Conservation (phyloP, 2,329 filamentous ascomycete species). For the Fusarium circinatum region DNA sequence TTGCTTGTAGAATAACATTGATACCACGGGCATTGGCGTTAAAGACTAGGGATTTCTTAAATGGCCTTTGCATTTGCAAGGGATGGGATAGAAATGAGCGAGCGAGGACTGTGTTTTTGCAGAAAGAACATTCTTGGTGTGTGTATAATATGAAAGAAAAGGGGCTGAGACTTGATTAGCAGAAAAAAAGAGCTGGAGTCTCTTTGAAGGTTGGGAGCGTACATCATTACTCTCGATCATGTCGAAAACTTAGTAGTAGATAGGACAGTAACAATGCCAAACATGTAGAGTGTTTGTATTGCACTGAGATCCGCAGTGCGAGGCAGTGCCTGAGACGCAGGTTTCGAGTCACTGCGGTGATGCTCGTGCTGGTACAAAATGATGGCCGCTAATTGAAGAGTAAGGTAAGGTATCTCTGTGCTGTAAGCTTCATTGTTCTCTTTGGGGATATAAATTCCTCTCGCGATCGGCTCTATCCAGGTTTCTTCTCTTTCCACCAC, state of each 20-base stretch:
- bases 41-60: slow-evolving; percentile 25
- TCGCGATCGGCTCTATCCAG: background rate
- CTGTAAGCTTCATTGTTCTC: background rate
- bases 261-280: background rate
- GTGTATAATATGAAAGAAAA: slow-evolving; percentile 7
- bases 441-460: background rate
- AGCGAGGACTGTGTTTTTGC: slow-evolving; percentile 9
- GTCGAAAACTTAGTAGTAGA: background rate
- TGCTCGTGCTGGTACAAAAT: background rate
- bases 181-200: background rate
- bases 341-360: background rate
- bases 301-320: background rate
- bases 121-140: background rate
- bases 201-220: background rate
- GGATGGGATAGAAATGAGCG: background rate
- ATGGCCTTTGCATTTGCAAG: background rate
- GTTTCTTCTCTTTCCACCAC: background rate
- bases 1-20: slow-evolving; percentile 20
- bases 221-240: background rate
- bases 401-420: background rate
- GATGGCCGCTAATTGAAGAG: background rate
- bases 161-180: background rate
- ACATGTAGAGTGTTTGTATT: background rate
- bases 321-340: background rate
- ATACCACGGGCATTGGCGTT: slow-evolving; percentile 38